A percentile compares a stretch with the other conserved stretches of the same genome.
phyloP scores from a whole-genome alignment of 2,329 filamentous ascomycete genomes.

The Neopestalotiopsis sp. region DNA sequence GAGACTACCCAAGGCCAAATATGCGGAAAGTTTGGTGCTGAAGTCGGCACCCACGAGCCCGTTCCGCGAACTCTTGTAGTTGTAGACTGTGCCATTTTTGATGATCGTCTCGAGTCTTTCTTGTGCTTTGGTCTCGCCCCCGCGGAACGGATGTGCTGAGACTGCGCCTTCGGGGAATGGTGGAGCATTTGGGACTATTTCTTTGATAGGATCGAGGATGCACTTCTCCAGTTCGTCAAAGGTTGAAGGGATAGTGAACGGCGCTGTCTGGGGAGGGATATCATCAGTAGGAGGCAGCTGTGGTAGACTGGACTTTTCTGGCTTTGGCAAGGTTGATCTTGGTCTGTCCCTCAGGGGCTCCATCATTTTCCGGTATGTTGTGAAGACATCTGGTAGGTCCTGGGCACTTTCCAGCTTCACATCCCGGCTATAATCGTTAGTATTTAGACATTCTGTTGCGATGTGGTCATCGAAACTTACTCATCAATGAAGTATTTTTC shows the following conservation, averaged over 20 bases:
- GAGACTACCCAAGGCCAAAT: slow-evolving; percentile 73
- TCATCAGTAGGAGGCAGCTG: slow-evolving; percentile 53
- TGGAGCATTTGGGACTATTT: slow-evolving; percentile 57
- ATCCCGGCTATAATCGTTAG: slow-evolving; percentile 62
- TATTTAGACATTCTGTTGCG: background rate
- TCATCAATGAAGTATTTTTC: slow-evolving; percentile 84
- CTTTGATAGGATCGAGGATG: slow-evolving; percentile 63
- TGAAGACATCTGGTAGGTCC: slow-evolving; percentile 77
- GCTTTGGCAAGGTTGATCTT: slow-evolving; percentile 59
- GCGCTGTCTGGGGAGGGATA: slow-evolving; percentile 63
- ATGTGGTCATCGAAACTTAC: slow-evolving; percentile 55
- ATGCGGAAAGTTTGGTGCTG: slow-evolving; percentile 78
- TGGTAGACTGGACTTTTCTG: slow-evolving; percentile 58
- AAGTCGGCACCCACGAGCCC: slow-evolving; percentile 73
- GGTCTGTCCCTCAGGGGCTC: slow-evolving; percentile 74
- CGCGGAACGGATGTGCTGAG: slow-evolving; percentile 70
- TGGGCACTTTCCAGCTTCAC: slow-evolving; percentile 60
- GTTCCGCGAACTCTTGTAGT: slow-evolving; percentile 75
- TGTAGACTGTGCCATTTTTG: slow-evolving; percentile 57
- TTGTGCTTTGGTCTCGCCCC: slow-evolving; percentile 71
- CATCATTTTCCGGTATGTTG: slow-evolving; percentile 73
- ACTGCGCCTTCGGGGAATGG: slow-evolving; percentile 55
- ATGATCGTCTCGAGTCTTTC: slow-evolving; percentile 61
- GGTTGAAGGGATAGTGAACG: slow-evolving; percentile 67
- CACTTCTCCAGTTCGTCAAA: slow-evolving; percentile 58